A percentile compares a stretch with the other conserved stretches of the same genome.
Evolutionary conservation across 179 eudicot species (phyloP).

Genomic region (Corrigiola litoralis): DNA sequence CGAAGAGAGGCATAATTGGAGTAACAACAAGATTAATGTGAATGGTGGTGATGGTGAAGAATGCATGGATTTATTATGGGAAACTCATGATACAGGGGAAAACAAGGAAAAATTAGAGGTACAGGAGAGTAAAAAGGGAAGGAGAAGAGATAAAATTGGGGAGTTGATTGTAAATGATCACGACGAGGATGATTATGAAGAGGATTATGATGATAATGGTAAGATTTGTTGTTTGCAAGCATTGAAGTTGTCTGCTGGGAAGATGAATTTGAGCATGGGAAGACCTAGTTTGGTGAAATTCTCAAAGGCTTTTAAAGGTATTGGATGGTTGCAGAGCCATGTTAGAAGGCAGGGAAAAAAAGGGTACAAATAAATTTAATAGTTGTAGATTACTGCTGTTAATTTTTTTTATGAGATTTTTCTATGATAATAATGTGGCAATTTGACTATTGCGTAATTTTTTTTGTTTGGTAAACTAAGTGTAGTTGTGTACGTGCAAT

Average conservation of each 20-base stretch:
- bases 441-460: neutral
- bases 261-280: constrained; percentile 70
- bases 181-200: constrained; percentile 23
- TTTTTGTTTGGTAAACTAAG: too few relatives aligned
- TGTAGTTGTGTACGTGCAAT: too few relatives aligned
- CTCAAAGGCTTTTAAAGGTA: constrained; percentile 66
- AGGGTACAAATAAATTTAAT: constrained; percentile 24
- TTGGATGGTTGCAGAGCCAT: constrained; percentile 60
- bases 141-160: constrained; percentile 20
- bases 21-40: neutral
- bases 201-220: constrained; percentile 30
- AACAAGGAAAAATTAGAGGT: constrained; percentile 7
- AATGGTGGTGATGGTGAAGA: constrained; percentile 33
- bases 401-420: neutral
- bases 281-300: constrained; percentile 53
- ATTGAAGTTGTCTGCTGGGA: constrained; percentile 64
- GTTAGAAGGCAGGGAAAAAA: constrained; percentile 45
- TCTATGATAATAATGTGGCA: neutral
- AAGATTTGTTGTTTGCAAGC: constrained; percentile 75
- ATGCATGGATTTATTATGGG: constrained; percentile 91
- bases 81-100: constrained; percentile 54
- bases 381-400: neutral
- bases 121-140: constrained; percentile 5
- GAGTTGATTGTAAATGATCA: constrained; percentile 6
- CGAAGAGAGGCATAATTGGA: constrained; percentile 60